Evolutionary conservation across 345 rosid genomes (phyloP), one percentile per base, ranked within the genome.

Genomic region (Capsella bursapastoris): DNA sequence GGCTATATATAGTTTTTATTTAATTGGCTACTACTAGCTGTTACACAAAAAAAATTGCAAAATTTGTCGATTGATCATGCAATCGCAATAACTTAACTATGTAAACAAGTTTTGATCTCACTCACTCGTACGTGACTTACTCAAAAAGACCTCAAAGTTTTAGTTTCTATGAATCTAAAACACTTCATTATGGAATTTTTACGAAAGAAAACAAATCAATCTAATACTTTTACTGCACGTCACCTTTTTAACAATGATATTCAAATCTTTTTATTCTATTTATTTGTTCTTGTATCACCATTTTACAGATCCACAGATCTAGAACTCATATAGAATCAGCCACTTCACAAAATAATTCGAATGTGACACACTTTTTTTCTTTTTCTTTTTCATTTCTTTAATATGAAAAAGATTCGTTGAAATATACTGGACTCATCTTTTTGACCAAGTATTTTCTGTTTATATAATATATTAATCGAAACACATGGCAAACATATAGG

Each of bases 401-500:
- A n/a, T 58, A 47, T 8, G 34, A 13, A 15, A 57, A 34, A 35
- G 14, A 57, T 15, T 44, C 9, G 40, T 47, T 64, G 9, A 41
- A 60, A 34, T 1, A 15, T 12, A 44, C 13, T 14, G 25, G 5
- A 41, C 13, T 13, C 27, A 13, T 25, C 48, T 8, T 45, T 63
- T 45, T 64, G 10, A 29, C 38, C 29, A 38, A 60, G 15, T 44
- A 63, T n/a, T 27, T 10, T 62, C 1, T 7, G 1, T 63, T 5
- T 31, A 3, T 37, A 44, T 43, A 55, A 55, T 59, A 37, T 37
- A 47, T 25, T 6, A 15, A 48, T 29, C 3, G 43, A 47, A 66
- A 60, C 69, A 75, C 69, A 68, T 75, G 74, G 48, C 74, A 68
- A 75, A 51, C 74, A 59, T 59, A 60, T 13, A 8, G n/a, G 15